phyloP scores from a whole-genome alignment of 1,284 basidiomycete species.

The Heterobasidion occidentale region DNA sequence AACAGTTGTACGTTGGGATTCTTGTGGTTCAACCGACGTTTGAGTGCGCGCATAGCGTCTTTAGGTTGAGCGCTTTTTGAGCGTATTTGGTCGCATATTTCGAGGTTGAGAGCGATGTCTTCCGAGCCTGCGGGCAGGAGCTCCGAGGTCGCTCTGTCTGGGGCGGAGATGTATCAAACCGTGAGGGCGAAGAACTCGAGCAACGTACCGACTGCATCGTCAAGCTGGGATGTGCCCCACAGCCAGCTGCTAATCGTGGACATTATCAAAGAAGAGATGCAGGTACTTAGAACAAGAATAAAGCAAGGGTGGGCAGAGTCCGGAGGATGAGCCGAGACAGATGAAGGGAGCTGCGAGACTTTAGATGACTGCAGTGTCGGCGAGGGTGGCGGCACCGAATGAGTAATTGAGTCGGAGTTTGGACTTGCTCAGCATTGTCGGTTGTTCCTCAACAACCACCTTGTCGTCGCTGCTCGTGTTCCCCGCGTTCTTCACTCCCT shows the following conservation, averaged over 20 bases:
- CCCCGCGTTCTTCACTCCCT: not conserved
- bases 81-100: constrained; percentile 95
- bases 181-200: not conserved
- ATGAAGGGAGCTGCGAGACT: not conserved
- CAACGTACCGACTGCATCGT: constrained; percentile 65
- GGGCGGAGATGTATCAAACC: not conserved
- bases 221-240: constrained; percentile 71
- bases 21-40: constrained; percentile 83
- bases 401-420: constrained; percentile 25
- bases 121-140: constrained; percentile 75
- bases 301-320: constrained; percentile 4
- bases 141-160: constrained; percentile 90
- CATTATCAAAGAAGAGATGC: constrained; percentile 20
- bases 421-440: constrained; percentile 20
- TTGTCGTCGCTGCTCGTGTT: constrained; percentile 15
- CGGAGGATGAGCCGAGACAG: not conserved
- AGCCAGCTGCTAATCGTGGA: constrained; percentile 51
- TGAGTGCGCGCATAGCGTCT: constrained; percentile 85
- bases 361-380: not conserved
- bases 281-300: not conserved
- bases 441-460: constrained; percentile 30
- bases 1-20: constrained; percentile 95
- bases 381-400: constrained; percentile 4
- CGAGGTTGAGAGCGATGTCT: constrained; percentile 91
- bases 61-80: constrained; percentile 84